These are phyloP conservation scores for Suhomyces yuchorum DNA, from an alignment of 1,139 yeast genomes.

Conservation along the genomic window DNA sequence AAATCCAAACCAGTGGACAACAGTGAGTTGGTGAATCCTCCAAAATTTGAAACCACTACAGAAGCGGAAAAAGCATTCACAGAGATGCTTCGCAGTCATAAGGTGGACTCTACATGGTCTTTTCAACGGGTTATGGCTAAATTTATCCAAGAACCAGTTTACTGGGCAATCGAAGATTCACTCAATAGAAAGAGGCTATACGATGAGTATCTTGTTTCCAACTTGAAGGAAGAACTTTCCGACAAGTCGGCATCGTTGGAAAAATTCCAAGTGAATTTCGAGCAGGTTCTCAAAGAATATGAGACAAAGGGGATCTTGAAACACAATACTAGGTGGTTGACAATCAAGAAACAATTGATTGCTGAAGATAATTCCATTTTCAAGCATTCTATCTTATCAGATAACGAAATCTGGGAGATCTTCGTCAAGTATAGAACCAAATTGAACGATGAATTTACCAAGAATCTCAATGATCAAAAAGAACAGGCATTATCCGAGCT, in stretches of 20 bases:
- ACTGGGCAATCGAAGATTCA: constrained; percentile 71
- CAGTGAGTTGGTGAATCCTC: constrained; percentile 19
- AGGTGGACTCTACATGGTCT: constrained; percentile 76
- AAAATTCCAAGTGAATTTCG: constrained; percentile 57
- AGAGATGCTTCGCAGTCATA: constrained; percentile 51
- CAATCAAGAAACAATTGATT: constrained; percentile 49
- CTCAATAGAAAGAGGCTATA: constrained; percentile 60
- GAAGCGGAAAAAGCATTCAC: constrained; percentile 51
- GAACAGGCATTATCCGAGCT: constrained; percentile 56
- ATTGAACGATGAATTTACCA: constrained; percentile 43
- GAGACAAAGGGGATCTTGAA: constrained; percentile 41
- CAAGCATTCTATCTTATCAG: constrained; percentile 62
- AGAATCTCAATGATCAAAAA: constrained; percentile 31
- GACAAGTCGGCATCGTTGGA: constrained; percentile 56
- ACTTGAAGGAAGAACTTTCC: constrained; percentile 55
- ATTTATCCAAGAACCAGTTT: constrained; percentile 59
- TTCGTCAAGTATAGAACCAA: constrained; percentile 52
- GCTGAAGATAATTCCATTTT: constrained; percentile 67
- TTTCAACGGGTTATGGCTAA: constrained; percentile 68
- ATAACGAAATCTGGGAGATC: constrained; percentile 53
- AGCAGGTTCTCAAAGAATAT: constrained; percentile 45
- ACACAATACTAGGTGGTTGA: constrained; percentile 68
- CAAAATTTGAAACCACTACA: constrained; percentile 22
- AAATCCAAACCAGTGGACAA: constrained; percentile 12
- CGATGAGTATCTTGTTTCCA: constrained; percentile 61